A percentile compares a stretch with the other conserved stretches of the same genome.
Evolutionary conservation across 2,329 filamentous ascomycete genomes (phyloP).

Genomic region (Helotiales sp.): DNA sequence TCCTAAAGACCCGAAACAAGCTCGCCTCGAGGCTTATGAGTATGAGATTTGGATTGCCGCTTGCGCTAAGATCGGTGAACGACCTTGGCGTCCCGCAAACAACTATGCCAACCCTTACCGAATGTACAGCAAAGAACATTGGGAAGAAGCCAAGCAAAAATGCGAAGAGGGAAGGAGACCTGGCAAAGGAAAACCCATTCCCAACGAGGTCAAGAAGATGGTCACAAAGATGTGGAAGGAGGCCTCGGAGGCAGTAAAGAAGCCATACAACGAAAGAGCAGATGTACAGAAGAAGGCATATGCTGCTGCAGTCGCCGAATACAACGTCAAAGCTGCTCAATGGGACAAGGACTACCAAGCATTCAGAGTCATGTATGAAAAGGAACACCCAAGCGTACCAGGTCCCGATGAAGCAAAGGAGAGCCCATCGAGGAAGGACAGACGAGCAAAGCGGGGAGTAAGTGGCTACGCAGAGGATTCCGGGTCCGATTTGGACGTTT

Average conservation of each 20-base stretch:
- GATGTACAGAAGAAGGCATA: constrained; percentile 69
- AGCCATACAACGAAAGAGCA: constrained; percentile 76
- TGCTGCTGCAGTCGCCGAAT: constrained; percentile 55
- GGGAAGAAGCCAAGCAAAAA: constrained; percentile 58
- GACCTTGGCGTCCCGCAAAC: constrained; percentile 71
- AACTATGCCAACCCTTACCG: constrained; percentile 83
- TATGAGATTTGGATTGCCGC: constrained; percentile 53
- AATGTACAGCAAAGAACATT: constrained; percentile 79
- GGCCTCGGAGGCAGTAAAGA: constrained; percentile 66
- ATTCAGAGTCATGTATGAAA: constrained; percentile 53
- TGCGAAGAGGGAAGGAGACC: constrained; percentile 67
- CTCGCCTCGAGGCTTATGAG: constrained; percentile 58
- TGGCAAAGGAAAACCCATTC: constrained; percentile 63
- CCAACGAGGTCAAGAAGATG: constrained; percentile 82
- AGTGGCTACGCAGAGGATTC: constrained; percentile 37
- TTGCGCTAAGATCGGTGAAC: constrained; percentile 64
- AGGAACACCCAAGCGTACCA: constrained; percentile 48
- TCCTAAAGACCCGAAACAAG: constrained; percentile 50
- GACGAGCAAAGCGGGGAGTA: constrained; percentile 34
- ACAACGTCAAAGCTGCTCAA: constrained; percentile 58
- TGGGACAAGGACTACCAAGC: constrained; percentile 72
- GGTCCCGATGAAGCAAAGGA: constrained; percentile 35
- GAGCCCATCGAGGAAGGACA: constrained; percentile 33
- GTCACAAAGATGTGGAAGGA: constrained; percentile 91
- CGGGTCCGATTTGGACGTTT: constrained; percentile 30